Evolutionary conservation across 352 stramenopile species (phyloP), one percentile per base, ranked within the genome.

Genomic region (Phytophthora tentaculata): DNA sequence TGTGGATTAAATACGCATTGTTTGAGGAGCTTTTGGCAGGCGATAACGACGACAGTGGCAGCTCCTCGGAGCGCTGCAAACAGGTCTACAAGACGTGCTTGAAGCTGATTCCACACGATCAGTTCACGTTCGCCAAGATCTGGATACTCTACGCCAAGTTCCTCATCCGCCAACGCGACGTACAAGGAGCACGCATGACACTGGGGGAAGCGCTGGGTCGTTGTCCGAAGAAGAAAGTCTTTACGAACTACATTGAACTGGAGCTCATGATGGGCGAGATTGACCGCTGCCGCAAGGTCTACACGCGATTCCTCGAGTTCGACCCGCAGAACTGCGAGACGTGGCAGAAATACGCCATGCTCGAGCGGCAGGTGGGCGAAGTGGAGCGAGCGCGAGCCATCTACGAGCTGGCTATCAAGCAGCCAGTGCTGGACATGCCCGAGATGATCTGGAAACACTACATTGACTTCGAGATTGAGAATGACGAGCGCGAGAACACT

Each of bases 1-100:
- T 99, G 20, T 99, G 97, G 97, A 99, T 99, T 71, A 99, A 99
- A 71, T 99, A 99, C 73, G 97, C 97, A 7, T 71, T 99, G 3
- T 99, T 98, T 60, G 97, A 99, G 79, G 97, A 99, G 81, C 76
- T 99, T 12, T 75, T 96, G 20, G 90, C 87, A 0, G 76, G 89
- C 0, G 85, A 93, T 47, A 81, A 85, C 22, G 74, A 73, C 59
- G 74, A 79, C 35, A 73, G 49, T 45, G 74, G 71, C 14, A 76
- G 41, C 39, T 81, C 75, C 13, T 71, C 76, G 0, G 80, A 95
- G 45, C 83, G 91, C 19, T 92, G 94, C 13, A 87, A 90, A 23
- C 91, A 98, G 64, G 92, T 99, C 32, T 99, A 99, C 79, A 86
- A 97, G 67, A 92, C 86, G 19, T 99, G 95, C 47, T 64, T 99